Evolutionary conservation across 192 early-diverging fungal genomes (phyloP).

Genomic region (Geosiphon pyriformis): DNA sequence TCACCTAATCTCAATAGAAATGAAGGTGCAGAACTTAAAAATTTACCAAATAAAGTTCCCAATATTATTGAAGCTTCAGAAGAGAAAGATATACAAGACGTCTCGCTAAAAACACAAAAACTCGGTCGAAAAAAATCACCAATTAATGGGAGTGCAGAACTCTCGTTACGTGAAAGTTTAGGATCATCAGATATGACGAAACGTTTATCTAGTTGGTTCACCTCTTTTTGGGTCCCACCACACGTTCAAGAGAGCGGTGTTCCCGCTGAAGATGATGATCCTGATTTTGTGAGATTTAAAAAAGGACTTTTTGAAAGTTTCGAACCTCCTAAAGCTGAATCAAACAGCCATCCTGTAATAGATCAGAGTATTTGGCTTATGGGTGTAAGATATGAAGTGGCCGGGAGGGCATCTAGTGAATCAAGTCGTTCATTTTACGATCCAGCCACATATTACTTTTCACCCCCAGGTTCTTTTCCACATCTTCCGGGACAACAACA

Average conservation of each 20-base stretch:
- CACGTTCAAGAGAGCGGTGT: not conserved
- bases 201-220: conserved; percentile 13
- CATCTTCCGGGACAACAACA: conserved; percentile 9
- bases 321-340: not conserved
- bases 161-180: not conserved
- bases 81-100: no score
- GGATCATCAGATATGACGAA: not conserved
- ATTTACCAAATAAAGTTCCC: no score
- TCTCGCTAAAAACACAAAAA: no score
- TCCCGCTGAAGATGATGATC: conserved; percentile 12
- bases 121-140: no score
- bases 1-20: no score
- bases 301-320: conserved; percentile 13
- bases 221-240: conserved; percentile 18
- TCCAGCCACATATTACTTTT: conserved; percentile 4
- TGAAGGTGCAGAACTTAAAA: no score
- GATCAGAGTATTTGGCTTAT: conserved; percentile 29
- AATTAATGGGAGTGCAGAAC: not conserved
- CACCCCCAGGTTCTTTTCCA: conserved; percentile 15
- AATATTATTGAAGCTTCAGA: no score
- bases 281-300: conserved; percentile 5
- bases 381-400: conserved; percentile 30
- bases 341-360: not conserved
- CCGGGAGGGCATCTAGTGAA: conserved; percentile 9
- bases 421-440: not conserved